Base-by-base conservation (phyloP, 257 asterid species). In the Solanum bulbocastanum region DNA sequence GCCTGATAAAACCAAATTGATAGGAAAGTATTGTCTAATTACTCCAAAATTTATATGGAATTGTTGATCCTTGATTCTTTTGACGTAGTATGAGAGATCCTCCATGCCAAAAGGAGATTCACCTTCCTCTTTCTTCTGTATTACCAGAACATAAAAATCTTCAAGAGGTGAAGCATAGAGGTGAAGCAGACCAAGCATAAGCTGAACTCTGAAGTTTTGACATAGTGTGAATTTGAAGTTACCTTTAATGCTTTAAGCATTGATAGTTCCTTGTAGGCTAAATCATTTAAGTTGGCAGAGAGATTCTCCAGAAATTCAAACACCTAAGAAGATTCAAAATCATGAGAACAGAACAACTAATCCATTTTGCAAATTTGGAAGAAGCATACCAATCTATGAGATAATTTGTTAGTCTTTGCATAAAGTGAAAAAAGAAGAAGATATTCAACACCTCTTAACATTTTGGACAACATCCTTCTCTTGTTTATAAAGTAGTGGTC, bases 181-280 rank as follows among this genome's bases (percentile, higher is more conserved):
- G 44, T 66, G 87, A 85, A 40, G 76, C 66, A 60, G 65, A 79
- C 25, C 52, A 52, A 33, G 30, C 62, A 62, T 10, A 84, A 27
- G 88, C 42, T 85, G 75, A 37, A 88, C 83, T 32, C 44, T 33
- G 69, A 71, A 85, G 85, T 78, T 60, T 60, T 71, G 37, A 66
- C 68, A 85, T 84, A 49, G 27, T 73, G 68, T 62, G 42, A 87
- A 44, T 32, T 83, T 49, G 71, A 72, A 60, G 62, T n/a, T 68
- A 95, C 99, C 98, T 96, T 97, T 86, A 97, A 25, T 89, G 95
- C 98, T 90, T 94, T 95, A 88, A 97, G 90, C 88, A 93, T 86
- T 71, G 90, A 87, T 87, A 97, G 99, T 90, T 97, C 99, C 89
- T 91, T 90, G 36, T 93, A 91, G 73, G 99, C 99, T 85, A 92